Evolutionary conservation across 129 eudicot species (phyloP).

Genomic region (Lactuca saligna): DNA sequence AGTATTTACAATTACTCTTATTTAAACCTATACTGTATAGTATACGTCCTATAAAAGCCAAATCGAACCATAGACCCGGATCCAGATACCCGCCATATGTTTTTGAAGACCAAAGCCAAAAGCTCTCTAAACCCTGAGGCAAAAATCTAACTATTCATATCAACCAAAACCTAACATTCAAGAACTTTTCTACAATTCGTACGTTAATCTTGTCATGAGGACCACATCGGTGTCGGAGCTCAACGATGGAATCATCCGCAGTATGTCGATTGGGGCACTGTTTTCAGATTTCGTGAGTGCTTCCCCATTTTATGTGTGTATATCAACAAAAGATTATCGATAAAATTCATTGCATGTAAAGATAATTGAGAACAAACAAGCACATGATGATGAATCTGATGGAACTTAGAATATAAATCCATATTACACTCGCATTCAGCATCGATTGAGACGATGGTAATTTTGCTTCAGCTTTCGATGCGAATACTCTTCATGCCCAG

Average conservation of each 20-base stretch:
- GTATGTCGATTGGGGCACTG: slow-evolving; percentile 73
- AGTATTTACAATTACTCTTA: too few species aligned
- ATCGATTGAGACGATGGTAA: not conserved
- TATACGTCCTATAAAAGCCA: too few species aligned
- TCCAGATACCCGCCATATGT: not conserved
- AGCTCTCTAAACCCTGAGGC: slow-evolving; percentile 14
- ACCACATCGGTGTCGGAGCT: slow-evolving; percentile 54
- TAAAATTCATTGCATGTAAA: slow-evolving; percentile 13
- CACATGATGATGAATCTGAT: not conserved
- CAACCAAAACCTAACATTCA: not conserved
- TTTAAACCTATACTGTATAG: too few species aligned
- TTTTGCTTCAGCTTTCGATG: slow-evolving; percentile 8
- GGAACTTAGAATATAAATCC: slow-evolving; percentile 12
- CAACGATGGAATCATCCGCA: slow-evolving; percentile 63
- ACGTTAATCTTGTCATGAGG: slow-evolving; percentile 29
- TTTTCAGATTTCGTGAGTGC: slow-evolving; percentile 85
- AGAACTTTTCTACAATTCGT: not conserved
- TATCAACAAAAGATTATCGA: not conserved
- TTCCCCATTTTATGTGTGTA: slow-evolving; percentile 3
- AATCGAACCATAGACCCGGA: not conserved
- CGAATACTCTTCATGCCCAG: not conserved
- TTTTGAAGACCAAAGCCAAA: not conserved
- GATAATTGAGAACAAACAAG: not conserved
- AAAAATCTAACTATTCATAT: slow-evolving; percentile 18
- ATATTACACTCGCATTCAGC: not conserved